Evolutionary conservation across 495 filamentous ascomycete species (phyloP), one percentile per base, ranked within the genome.

Genomic region (Umbilicaria muhlenbergii): DNA sequence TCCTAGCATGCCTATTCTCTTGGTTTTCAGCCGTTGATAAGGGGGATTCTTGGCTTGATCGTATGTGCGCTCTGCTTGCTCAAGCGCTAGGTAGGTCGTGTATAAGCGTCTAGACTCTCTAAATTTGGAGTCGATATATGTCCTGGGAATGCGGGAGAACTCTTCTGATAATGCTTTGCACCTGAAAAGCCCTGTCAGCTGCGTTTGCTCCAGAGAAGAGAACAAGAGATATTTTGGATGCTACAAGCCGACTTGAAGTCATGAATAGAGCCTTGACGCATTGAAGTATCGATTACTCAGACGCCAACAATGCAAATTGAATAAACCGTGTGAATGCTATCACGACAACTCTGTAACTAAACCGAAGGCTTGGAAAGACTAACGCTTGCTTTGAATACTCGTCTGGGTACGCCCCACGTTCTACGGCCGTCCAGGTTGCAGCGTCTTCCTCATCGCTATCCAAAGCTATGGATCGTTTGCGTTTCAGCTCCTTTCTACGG

Each of bases 61-160:
- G 44, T 55, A 58, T 11, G 55, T 56, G 31, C 58, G 49, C 16
- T 66, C 49, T 19, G 62, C 61, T 39, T 59, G 45, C n/a, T 63
- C 60, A n/a, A 74, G 53, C 3, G 57, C 58, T 33, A 58, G 38
- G 47, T 66, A 71, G 10, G 70, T 49, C 14, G 58, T 55, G 41
- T 60, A 71, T 14, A 75, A 60, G 36, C 62, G 58, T 31, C 51
- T 49, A 32, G 64, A 46, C n/a, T 61, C 47, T 8, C 42, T 43
- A 12, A 75, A 53, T 12, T 57, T 59, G 12, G 54, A 52, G 44
- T 67, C 57, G 44, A 77, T 68, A 52, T 62, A 71, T 31, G 46
- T 49, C 17, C 60, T 57, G 11, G 71, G 68, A 36, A 70, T 59
- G 10, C 61, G 34, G 6, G 56, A 51, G 52, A 73, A 76, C 40